Evolutionary conservation across 2,329 filamentous ascomycete genomes (phyloP).

Genomic region (Colletotrichum euphorbiae): DNA sequence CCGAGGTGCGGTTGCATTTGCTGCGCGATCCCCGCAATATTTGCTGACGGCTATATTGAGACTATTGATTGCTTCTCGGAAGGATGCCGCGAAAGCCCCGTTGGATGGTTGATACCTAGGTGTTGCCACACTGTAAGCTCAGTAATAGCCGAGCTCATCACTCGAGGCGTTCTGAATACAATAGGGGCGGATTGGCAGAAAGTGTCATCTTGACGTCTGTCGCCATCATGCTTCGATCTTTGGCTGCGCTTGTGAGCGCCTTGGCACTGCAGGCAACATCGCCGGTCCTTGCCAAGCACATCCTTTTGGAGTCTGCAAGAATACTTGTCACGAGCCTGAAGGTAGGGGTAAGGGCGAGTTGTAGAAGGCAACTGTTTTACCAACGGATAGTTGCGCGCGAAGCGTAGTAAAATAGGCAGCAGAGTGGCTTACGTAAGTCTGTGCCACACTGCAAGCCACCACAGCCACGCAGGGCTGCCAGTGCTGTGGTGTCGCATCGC

Average conservation of each 20-base stretch:
- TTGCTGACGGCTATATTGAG: conserved; percentile 14
- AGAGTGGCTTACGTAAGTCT: no score
- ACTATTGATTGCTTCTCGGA: neutral
- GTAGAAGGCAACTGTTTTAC: no score
- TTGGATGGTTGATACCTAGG: neutral
- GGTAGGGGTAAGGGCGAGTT: no score
- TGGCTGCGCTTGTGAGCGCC: neutral
- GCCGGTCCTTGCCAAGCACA: neutral
- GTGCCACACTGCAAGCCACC: no score
- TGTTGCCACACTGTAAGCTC: neutral
- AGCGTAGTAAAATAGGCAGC: no score
- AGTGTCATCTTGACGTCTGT: accelerated
- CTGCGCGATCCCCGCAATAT: neutral
- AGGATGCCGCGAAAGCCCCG: neutral
- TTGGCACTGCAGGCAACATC: neutral
- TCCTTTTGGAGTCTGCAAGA: neutral
- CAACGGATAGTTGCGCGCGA: no score
- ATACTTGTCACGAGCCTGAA: no score
- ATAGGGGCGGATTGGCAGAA: accelerated
- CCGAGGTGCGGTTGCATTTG: conserved; percentile 5
- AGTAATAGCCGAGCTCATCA: accelerated
- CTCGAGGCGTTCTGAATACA: neutral
- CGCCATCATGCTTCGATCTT: neutral
- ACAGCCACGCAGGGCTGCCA: no score
- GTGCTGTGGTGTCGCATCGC: no score